A percentile compares a stretch with the other conserved stretches of the same genome.
phyloP scores from a whole-genome alignment of 2,329 filamentous ascomycete species.

The Cordyceps fumosorosea region DNA sequence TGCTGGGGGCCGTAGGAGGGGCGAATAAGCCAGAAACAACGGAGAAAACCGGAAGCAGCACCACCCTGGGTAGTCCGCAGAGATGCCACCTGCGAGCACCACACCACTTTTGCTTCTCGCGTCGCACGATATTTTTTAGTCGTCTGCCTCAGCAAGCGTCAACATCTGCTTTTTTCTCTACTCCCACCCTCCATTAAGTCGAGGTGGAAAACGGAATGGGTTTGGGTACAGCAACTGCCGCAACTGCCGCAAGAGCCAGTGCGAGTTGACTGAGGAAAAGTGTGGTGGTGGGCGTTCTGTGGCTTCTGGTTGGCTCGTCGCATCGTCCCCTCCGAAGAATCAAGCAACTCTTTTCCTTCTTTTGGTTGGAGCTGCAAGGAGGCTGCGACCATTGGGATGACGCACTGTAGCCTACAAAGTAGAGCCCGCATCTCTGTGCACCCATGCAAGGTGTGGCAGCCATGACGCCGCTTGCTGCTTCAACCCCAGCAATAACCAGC shows the following conservation, averaged over 20 bases:
- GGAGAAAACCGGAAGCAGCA: constrained; percentile 11
- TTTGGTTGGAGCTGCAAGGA: not conserved
- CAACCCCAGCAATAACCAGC: constrained; percentile 2
- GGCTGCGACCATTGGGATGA: constrained; percentile 17
- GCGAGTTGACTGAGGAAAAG: not conserved
- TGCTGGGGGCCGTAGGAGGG: not conserved
- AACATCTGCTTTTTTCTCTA: not conserved
- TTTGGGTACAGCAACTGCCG: constrained; percentile 6
- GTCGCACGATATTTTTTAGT: not conserved
- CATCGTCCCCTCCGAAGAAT: not conserved
- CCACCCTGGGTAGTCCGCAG: not conserved
- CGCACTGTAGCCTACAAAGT: constrained; percentile 23
- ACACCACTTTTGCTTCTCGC: not conserved
- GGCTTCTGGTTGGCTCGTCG: constrained; percentile 4
- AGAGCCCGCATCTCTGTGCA: not conserved
- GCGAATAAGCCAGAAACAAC: not conserved
- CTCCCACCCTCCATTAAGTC: not conserved
- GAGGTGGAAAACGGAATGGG: not conserved
- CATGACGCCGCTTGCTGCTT: constrained; percentile 2
- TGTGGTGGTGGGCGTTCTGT: constrained; percentile 2
- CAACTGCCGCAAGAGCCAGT: constrained; percentile 3
- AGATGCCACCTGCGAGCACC: constrained; percentile 1
- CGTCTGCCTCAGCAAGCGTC: not conserved
- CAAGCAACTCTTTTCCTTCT: not conserved
- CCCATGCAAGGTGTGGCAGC: constrained; percentile 6